Conservation (phyloP, 1,139 yeast genomes). For the Scheffersomyces quercinus region DNA sequence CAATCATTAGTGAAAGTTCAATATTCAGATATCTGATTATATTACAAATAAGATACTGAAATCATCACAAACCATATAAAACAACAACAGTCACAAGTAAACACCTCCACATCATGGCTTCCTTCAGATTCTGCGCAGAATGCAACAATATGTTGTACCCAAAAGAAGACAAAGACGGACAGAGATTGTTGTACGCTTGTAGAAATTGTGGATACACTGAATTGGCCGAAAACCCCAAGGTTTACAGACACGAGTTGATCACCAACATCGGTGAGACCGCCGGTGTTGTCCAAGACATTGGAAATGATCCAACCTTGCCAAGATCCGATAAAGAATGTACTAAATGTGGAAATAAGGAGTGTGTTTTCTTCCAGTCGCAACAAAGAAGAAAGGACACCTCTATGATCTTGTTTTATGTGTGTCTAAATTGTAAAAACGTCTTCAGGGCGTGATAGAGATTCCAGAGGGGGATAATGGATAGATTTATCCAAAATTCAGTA, state of each 20-base stretch:
- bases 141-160: slow-evolving; percentile 99
- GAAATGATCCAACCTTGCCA: slow-evolving; percentile 94
- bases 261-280: slow-evolving; percentile 93
- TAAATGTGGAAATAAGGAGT: slow-evolving; percentile 79
- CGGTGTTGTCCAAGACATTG: slow-evolving; percentile 96
- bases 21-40: neutral
- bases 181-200: slow-evolving; percentile 83
- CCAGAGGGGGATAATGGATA: too few species aligned
- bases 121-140: slow-evolving; percentile 90
- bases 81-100: neutral
- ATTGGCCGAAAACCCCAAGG: slow-evolving; percentile 84
- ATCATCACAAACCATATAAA: too few species aligned
- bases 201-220: slow-evolving; percentile 95
- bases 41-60: too few species aligned
- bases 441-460: slow-evolving; percentile 39
- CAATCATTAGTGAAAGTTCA: neutral
- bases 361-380: slow-evolving; percentile 96
- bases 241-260: slow-evolving; percentile 89
- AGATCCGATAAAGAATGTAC: slow-evolving; percentile 94
- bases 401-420: slow-evolving; percentile 93
- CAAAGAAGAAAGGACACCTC: slow-evolving; percentile 93
- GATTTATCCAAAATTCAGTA: neutral
- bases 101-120: slow-evolving; percentile 55
- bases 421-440: slow-evolving; percentile 81
- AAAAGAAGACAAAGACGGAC: slow-evolving; percentile 81